Percentiles rank a stretch among this genome's conserved stretches.
phyloP scores from a whole-genome alignment of 768 basidiomycete species.

The Hericium alpestre region DNA sequence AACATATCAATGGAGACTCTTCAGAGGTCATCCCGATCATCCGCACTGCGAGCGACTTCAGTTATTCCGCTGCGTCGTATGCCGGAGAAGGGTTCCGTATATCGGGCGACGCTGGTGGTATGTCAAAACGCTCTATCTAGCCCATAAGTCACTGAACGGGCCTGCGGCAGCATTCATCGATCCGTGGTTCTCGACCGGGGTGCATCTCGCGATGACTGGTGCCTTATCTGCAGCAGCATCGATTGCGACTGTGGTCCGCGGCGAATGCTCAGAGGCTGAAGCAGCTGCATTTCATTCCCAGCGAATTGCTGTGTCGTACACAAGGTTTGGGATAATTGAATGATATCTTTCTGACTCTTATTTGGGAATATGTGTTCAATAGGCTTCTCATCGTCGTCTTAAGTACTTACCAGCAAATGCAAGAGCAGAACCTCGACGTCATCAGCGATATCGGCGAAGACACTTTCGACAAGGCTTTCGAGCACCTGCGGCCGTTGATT shows the following conservation, averaged over 20 bases:
- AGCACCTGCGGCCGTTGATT: constrained; percentile 49
- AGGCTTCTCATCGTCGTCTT: constrained; percentile 19
- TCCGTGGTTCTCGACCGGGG: constrained; percentile 51
- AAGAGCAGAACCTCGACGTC: constrained; percentile 26
- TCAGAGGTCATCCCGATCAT: constrained; percentile 1
- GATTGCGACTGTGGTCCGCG: constrained; percentile 37
- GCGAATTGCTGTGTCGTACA: constrained; percentile 35
- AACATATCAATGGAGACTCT: too few relatives aligned
- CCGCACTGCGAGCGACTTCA: constrained; percentile 26
- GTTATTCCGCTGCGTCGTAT: constrained; percentile 23
- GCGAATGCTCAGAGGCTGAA: constrained; percentile 32
- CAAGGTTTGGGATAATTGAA: constrained; percentile 22
- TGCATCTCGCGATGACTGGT: constrained; percentile 42
- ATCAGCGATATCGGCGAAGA: constrained; percentile 29
- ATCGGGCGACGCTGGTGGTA: constrained; percentile 28
- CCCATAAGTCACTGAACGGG: not conserved
- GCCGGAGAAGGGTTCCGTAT: constrained; percentile 24
- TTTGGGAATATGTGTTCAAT: not conserved
- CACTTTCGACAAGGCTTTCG: constrained; percentile 34
- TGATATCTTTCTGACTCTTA: too few relatives aligned
- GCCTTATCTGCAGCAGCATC: constrained; percentile 36
- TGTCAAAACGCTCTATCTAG: not conserved
- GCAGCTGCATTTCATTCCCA: constrained; percentile 31
- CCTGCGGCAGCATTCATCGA: constrained; percentile 35
- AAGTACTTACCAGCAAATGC: constrained; percentile 34